Percentiles rank a stretch among this genome's conserved stretches.
Conservation (phyloP, 1,284 basidiomycete species). For the Anthracocystis setariae region DNA sequence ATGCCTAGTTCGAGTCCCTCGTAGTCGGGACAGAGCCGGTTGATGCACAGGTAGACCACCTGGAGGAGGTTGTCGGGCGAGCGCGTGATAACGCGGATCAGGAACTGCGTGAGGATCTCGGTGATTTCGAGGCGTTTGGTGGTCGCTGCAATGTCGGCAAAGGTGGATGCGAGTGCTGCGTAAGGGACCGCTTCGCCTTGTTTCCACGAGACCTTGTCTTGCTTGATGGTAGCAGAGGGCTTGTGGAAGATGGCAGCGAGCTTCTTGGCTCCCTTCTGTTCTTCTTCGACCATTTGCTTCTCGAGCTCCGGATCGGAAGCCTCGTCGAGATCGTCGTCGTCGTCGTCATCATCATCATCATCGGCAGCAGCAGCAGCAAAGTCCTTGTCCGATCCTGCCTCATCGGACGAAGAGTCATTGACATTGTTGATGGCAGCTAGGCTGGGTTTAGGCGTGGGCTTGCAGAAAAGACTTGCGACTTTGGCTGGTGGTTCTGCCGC, state of each 20-base stretch:
- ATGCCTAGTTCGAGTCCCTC: slow-evolving; percentile 95
- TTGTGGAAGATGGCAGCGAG: slow-evolving; percentile 56
- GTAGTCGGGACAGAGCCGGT: slow-evolving; percentile 95
- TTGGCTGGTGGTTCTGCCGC: slow-evolving; percentile 14
- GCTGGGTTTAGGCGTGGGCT: slow-evolving; percentile 13
- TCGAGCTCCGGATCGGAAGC: slow-evolving; percentile 52
- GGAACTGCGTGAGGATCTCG: slow-evolving; percentile 84
- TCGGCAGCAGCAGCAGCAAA: slow-evolving; percentile 62
- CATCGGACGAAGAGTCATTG: slow-evolving; percentile 4
- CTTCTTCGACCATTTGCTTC: slow-evolving; percentile 38
- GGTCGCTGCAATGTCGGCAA: slow-evolving; percentile 89
- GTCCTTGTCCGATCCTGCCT: neutral
- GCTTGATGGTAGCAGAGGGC: slow-evolving; percentile 74
- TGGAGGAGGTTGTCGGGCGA: slow-evolving; percentile 81
- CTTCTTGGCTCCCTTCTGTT: slow-evolving; percentile 50
- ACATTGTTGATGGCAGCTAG: slow-evolving; percentile 14
- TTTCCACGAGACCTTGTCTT: slow-evolving; percentile 78
- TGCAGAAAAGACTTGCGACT: slow-evolving; percentile 31
- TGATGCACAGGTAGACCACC: slow-evolving; percentile 95
- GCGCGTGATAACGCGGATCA: slow-evolving; percentile 86
- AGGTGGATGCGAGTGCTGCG: slow-evolving; percentile 86
- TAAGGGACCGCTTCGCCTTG: slow-evolving; percentile 88
- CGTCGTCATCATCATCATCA: slow-evolving; percentile 62
- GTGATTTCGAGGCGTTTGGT: slow-evolving; percentile 96
- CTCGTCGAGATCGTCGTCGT: slow-evolving; percentile 28